A percentile compares a stretch with the other conserved stretches of the same genome.
These are phyloP conservation scores for Stellera chamaejasme DNA, from an alignment of 345 rosid genomes.

Conservation along the genomic window DNA sequence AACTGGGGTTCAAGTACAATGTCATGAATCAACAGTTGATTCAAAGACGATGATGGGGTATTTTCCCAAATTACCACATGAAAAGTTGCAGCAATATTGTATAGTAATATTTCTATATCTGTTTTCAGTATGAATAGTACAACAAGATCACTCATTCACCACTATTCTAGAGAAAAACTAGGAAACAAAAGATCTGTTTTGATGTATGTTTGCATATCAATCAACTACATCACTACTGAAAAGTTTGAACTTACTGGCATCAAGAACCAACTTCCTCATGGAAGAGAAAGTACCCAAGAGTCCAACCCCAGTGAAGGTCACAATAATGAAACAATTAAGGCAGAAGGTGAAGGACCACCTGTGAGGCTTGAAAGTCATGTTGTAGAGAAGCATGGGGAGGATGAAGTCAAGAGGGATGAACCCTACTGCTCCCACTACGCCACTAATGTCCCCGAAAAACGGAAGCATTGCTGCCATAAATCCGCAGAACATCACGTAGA, in stretches of 20 bases:
- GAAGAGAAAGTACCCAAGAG: conserved; percentile 85
- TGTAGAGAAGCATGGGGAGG: conserved; percentile 94
- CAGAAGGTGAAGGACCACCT: conserved; percentile 50
- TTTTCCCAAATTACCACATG: no score
- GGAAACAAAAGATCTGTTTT: conserved; percentile 1
- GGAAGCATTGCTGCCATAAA: conserved; percentile 96
- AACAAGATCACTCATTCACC: no score
- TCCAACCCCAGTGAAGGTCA: conserved; percentile 63
- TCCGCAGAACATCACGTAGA: conserved; percentile 76
- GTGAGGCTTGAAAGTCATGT: conserved; percentile 68
- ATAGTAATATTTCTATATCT: no score
- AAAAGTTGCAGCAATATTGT: no score
- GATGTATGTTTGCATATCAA: no score
- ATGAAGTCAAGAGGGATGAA: conserved; percentile 88
- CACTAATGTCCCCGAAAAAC: conserved; percentile 89
- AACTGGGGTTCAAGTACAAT: no score
- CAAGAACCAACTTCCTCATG: conserved; percentile 68
- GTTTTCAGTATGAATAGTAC: no score
- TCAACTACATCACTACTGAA: conserved; percentile 76
- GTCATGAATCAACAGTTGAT: no score
- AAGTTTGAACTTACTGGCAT: conserved; percentile 77
- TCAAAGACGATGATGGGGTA: no score
- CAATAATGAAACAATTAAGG: conserved; percentile 63
- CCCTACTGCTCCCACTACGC: conserved; percentile 82
- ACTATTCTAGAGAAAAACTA: no score